Conservation (phyloP, 2,329 filamentous ascomycete genomes). For the Calycina herbarum region DNA sequence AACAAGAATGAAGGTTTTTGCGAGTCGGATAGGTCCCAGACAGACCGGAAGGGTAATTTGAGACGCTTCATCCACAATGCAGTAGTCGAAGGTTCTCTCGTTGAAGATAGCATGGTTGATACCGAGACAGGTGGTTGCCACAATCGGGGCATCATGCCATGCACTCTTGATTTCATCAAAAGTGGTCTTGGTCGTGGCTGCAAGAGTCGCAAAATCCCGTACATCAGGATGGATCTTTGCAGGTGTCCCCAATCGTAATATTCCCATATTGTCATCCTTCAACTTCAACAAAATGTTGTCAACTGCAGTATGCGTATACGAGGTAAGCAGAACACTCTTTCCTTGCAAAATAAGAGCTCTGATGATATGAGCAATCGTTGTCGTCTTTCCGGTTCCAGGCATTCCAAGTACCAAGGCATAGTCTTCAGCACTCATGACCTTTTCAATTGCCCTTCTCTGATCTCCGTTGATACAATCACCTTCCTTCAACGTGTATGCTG, state of each 20-base stretch:
- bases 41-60: conserved; percentile 97
- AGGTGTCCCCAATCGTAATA: conserved; percentile 80
- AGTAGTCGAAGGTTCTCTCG: conserved; percentile 92
- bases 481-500: conserved; percentile 62
- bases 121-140: conserved; percentile 92
- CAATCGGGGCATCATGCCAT: conserved; percentile 84
- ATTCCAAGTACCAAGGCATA: conserved; percentile 97
- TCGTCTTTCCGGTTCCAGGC: conserved; percentile 98
- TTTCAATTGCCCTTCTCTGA: conserved; percentile 82
- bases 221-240: conserved; percentile 89
- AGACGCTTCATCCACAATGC: conserved; percentile 96
- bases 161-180: conserved; percentile 82
- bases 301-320: conserved; percentile 95
- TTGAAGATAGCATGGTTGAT: conserved; percentile 88
- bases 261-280: conserved; percentile 71
- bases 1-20: conserved; percentile 88
- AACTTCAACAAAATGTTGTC: conserved; percentile 98
- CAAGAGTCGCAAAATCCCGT: conserved; percentile 78
- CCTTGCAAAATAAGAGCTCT: conserved; percentile 82
- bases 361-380: conserved; percentile 97
- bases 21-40: conserved; percentile 89
- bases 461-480: conserved; percentile 78
- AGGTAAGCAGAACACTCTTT: conserved; percentile 90
- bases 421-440: conserved; percentile 93
- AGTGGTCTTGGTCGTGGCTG: conserved; percentile 68